Conservation (phyloP, 192 early-diverging fungal species). For the Gonapodya prolifera region DNA sequence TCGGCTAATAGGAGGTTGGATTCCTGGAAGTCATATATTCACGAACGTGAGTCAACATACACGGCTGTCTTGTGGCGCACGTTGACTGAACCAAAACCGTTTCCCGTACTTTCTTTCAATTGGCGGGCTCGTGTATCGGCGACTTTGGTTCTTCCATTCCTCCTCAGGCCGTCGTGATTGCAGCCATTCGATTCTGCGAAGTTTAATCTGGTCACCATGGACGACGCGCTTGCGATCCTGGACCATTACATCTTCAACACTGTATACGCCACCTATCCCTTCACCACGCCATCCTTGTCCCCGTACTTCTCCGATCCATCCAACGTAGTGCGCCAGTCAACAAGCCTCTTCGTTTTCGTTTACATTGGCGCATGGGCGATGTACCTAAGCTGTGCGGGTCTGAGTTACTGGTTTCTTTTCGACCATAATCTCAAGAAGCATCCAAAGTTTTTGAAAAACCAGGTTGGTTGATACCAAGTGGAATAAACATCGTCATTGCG, state of each 20-base stretch:
- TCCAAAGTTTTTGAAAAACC: slow-evolving; percentile 84
- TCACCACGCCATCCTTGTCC: slow-evolving; percentile 16
- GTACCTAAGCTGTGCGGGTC: slow-evolving; percentile 63
- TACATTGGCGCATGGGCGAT: slow-evolving; percentile 60
- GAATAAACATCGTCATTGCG: not conserved
- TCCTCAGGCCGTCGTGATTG: too few relatives aligned
- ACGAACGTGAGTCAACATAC: too few relatives aligned
- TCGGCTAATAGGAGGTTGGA: too few relatives aligned
- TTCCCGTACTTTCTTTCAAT: too few relatives aligned
- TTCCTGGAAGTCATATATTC: too few relatives aligned
- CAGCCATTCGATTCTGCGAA: too few relatives aligned
- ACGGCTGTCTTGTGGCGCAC: too few relatives aligned
- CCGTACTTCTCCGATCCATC: slow-evolving; percentile 35
- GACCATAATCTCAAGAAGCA: slow-evolving; percentile 84
- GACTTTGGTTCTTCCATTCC: too few relatives aligned
- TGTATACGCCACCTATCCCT: slow-evolving; percentile 5
- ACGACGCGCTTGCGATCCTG: not conserved
- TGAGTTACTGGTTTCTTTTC: slow-evolving; percentile 77
- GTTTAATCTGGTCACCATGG: too few relatives aligned
- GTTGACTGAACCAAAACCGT: too few relatives aligned
- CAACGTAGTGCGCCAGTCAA: slow-evolving; percentile 53
- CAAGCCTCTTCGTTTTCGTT: slow-evolving; percentile 60
- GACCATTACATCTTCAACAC: not conserved
- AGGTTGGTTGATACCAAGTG: slow-evolving; percentile 40
- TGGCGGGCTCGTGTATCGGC: too few relatives aligned